Evolutionary conservation across 2,329 filamentous ascomycete genomes (phyloP).

Genomic region (Exophiala viscosa): DNA sequence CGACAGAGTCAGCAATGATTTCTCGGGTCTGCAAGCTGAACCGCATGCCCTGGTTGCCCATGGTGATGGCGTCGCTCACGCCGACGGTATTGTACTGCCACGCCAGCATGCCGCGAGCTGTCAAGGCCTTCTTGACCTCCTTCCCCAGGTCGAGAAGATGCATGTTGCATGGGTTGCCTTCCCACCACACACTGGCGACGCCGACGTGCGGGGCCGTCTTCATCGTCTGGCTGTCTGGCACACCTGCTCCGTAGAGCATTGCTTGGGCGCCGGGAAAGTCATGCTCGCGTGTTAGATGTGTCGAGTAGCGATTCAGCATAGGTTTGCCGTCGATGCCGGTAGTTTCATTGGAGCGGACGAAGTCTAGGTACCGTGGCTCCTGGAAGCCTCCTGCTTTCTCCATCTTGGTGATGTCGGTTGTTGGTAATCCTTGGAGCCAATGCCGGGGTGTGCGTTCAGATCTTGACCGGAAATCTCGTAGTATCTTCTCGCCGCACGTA

Average conservation of each 20-base stretch:
- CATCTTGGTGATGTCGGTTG: background rate
- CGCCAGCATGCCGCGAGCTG: conserved; percentile 80
- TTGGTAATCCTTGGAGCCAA: too few relatives aligned
- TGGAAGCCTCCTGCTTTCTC: conserved; percentile 18
- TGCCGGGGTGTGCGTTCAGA: too few relatives aligned
- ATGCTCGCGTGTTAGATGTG: conserved; percentile 75
- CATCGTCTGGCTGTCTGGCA: conserved; percentile 79
- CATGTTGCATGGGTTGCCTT: conserved; percentile 88
- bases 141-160: conserved; percentile 80
- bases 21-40: conserved; percentile 88
- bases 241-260: conserved; percentile 91
- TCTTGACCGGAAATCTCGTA: too few relatives aligned
- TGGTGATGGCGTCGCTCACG: conserved; percentile 87
- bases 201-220: conserved; percentile 88
- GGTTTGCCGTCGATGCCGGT: conserved; percentile 55
- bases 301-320: conserved; percentile 82
- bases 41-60: conserved; percentile 84
- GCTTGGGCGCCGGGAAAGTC: conserved; percentile 92
- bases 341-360: conserved; percentile 52
- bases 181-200: conserved; percentile 92
- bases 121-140: conserved; percentile 76
- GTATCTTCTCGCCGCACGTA: too few relatives aligned
- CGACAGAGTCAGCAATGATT: conserved; percentile 90
- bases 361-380: conserved; percentile 52
- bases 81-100: conserved; percentile 95